Evolutionary conservation across 176 grass and related monocot species (phyloP).

Genomic region (Musa beccarii): DNA sequence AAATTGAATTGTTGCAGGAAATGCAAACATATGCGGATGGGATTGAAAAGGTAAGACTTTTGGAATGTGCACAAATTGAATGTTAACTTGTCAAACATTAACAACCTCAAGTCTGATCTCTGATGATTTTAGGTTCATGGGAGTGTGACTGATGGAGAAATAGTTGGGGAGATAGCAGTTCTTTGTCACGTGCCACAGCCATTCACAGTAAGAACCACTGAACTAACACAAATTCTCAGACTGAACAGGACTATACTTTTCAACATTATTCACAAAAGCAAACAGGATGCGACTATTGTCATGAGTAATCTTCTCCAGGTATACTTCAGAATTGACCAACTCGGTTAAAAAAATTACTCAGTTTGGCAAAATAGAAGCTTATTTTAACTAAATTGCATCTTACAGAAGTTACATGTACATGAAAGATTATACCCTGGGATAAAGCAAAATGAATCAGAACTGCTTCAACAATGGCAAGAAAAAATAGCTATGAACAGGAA

Average conservation of each 20-base stretch:
- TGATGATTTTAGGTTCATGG: slow-evolving; percentile 7
- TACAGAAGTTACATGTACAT: slow-evolving; percentile 23
- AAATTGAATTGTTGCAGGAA: slow-evolving; percentile 28
- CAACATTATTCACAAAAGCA: slow-evolving; percentile 10
- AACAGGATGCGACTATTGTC: slow-evolving; percentile 8
- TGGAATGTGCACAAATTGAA: too few relatives aligned
- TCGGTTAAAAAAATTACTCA: background rate
- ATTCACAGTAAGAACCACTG: slow-evolving; percentile 18
- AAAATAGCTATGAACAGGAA: background rate
- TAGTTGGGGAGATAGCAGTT: slow-evolving; percentile 19
- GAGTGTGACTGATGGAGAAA: slow-evolving; percentile 14
- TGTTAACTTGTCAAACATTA: too few relatives aligned
- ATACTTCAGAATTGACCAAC: background rate
- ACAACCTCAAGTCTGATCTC: background rate
- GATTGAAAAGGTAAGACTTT: slow-evolving; percentile 33
- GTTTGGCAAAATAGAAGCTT: background rate
- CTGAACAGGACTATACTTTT: slow-evolving; percentile 9
- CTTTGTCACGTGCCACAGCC: slow-evolving; percentile 20
- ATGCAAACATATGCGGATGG: slow-evolving; percentile 32
- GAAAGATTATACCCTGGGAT: slow-evolving; percentile 5
- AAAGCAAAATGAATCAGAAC: background rate
- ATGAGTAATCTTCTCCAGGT: slow-evolving; percentile 24
- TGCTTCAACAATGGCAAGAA: slow-evolving; percentile 5
- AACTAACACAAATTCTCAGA: slow-evolving; percentile 21
- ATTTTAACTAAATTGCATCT: background rate